Conservation (phyloP, 306 rosid species). For the Arachis stenosperma region DNA sequence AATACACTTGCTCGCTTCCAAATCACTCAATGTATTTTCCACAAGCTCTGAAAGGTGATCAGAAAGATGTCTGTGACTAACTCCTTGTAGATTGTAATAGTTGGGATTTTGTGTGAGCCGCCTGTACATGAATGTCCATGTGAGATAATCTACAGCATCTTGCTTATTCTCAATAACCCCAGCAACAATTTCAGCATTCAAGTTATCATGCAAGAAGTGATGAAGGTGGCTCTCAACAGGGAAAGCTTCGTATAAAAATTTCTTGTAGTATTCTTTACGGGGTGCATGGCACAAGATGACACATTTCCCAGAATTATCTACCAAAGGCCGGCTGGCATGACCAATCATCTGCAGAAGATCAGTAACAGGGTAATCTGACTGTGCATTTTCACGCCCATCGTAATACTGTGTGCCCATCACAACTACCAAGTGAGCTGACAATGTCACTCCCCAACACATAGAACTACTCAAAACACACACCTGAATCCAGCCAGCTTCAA, state of each 20-base stretch:
- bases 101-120: conserved; percentile 94
- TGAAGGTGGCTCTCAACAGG: conserved; percentile 96
- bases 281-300: conserved; percentile 96
- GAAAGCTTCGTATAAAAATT: conserved; percentile 91
- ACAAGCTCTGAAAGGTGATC: conserved; percentile 94
- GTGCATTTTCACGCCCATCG: conserved; percentile 91
- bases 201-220: conserved; percentile 82
- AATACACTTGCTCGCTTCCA: conserved; percentile 86
- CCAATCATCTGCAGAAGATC: conserved; percentile 98
- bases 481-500: conserved; percentile 87
- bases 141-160: conserved; percentile 91
- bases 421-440: conserved; percentile 93
- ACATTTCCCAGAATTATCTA: conserved; percentile 88
- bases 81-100: conserved; percentile 95
- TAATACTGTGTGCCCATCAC: conserved; percentile 97
- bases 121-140: conserved; percentile 96
- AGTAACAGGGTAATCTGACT: conserved; percentile 89
- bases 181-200: conserved; percentile 88
- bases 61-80: conserved; percentile 90
- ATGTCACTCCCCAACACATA: conserved; percentile 85
- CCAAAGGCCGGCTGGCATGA: conserved; percentile 91
- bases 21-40: conserved; percentile 77
- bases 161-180: conserved; percentile 86
- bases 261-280: conserved; percentile 90
- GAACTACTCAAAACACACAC: conserved; percentile 94